Conservation (phyloP, 2,329 filamentous ascomycete genomes). For the Leptographium procerum region DNA sequence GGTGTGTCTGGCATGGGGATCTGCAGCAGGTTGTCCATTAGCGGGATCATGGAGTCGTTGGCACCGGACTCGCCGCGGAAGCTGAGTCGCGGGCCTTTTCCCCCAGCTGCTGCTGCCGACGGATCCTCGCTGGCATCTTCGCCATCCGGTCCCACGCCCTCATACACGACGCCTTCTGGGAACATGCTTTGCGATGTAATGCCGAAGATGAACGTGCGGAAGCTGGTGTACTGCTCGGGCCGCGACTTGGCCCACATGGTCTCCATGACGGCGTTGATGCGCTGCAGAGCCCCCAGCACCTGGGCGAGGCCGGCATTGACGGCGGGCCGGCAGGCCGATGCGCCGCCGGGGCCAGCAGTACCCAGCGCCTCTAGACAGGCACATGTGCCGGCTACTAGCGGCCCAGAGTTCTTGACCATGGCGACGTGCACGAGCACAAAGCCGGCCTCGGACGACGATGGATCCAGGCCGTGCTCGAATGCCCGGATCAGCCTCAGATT, state of each 20-base stretch:
- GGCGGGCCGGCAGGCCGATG: constrained; percentile 28
- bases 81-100: constrained; percentile 45
- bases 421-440: constrained; percentile 95
- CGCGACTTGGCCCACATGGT: constrained; percentile 82
- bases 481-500: constrained; percentile 78
- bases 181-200: constrained; percentile 94
- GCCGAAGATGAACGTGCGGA: constrained; percentile 94
- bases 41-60: constrained; percentile 87
- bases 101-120: neutral
- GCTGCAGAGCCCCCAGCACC: constrained; percentile 52
- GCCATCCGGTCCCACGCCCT: constrained; percentile 56
- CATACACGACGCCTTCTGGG: constrained; percentile 80
- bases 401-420: constrained; percentile 81
- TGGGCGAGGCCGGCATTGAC: constrained; percentile 55
- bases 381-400: constrained; percentile 62
- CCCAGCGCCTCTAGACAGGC: constrained; percentile 45
- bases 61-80: constrained; percentile 91
- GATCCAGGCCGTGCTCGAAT: constrained; percentile 82
- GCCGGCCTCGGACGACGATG: constrained; percentile 78
- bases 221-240: constrained; percentile 72
- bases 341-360: neutral
- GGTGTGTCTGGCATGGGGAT: constrained; percentile 83
- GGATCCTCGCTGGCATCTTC: neutral
- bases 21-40: constrained; percentile 78
- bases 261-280: constrained; percentile 74